Evolutionary conservation across 2,329 filamentous ascomycete genomes (phyloP).

Genomic region (Arthrobotrys pseudoclavata): DNA sequence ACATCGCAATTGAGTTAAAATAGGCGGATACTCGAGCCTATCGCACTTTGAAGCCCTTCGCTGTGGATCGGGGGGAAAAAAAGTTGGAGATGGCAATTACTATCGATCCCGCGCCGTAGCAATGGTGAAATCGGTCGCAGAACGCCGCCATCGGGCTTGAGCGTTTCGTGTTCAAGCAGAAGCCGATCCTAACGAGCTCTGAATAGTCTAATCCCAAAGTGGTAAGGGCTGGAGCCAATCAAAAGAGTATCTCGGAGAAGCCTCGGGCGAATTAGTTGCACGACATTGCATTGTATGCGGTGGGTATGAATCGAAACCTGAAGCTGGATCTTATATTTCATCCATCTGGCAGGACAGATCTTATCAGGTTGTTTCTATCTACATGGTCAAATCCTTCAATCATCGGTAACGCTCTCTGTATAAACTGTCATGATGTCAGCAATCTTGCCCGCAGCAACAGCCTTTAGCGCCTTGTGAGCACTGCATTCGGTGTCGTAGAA

Average conservation of each 20-base stretch:
- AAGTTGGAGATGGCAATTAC: background rate
- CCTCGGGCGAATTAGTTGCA: constrained; percentile 9
- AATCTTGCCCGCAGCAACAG: constrained; percentile 62
- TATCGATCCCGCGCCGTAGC: background rate
- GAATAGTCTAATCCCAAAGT: constrained; percentile 32
- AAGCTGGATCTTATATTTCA: too few species aligned
- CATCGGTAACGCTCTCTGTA: constrained; percentile 61
- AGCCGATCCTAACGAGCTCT: background rate
- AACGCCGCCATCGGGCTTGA: background rate
- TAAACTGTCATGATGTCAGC: constrained; percentile 64
- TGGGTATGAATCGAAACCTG: too few species aligned
- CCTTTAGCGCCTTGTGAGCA: constrained; percentile 71
- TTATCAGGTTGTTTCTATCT: background rate
- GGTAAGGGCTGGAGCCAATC: constrained; percentile 32
- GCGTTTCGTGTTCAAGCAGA: background rate
- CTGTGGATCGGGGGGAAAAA: background rate
- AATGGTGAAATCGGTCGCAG: background rate
- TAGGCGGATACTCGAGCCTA: background rate
- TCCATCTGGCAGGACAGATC: too few species aligned
- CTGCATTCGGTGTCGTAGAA: constrained; percentile 76
- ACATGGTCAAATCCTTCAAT: constrained; percentile 29
- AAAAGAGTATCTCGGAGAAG: constrained; percentile 14
- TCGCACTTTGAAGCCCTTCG: background rate
- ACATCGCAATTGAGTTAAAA: background rate
- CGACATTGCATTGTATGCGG: background rate